These are phyloP conservation scores for Talaromyces trachyspermus DNA, from an alignment of 495 filamentous ascomycete genomes.

Conservation along the genomic window DNA sequence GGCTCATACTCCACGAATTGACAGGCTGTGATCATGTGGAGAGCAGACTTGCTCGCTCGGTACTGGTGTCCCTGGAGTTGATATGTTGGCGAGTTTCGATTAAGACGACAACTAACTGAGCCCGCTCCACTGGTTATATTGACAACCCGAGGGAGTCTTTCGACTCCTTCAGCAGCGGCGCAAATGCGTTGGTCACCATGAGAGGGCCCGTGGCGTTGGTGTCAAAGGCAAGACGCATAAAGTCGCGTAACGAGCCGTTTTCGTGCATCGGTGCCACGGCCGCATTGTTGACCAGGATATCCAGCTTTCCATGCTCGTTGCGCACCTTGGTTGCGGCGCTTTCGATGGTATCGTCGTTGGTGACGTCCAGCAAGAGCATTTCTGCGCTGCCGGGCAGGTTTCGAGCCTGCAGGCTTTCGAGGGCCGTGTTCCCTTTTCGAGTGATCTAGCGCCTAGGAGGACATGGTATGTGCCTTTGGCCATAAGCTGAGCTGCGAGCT, in stretches of 20 bases:
- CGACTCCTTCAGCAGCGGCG: conserved; percentile 23
- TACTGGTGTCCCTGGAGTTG: conserved; percentile 15
- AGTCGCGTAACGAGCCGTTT: conserved; percentile 4
- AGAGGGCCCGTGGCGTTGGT: conserved; percentile 21
- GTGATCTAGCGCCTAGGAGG: conserved; percentile 19
- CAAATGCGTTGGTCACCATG: conserved; percentile 18
- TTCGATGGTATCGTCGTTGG: conserved; percentile 16
- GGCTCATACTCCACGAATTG: conserved; percentile 11
- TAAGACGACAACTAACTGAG: conserved; percentile 19
- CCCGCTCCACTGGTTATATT: conserved; percentile 21
- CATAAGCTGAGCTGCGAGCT: conserved; percentile 18
- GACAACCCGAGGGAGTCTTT: conserved; percentile 19
- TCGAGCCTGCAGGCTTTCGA: conserved; percentile 14
- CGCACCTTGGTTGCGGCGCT: conserved; percentile 25
- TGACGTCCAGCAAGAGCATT: conserved; percentile 24
- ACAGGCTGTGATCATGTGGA: conserved; percentile 25
- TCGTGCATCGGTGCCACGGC: conserved; percentile 14
- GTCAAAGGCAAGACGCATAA: conserved; percentile 14
- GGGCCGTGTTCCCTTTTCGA: conserved; percentile 17
- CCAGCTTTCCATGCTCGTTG: conserved; percentile 30
- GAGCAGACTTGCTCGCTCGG: conserved; percentile 26
- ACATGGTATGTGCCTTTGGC: conserved; percentile 22
- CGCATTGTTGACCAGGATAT: conserved; percentile 44
- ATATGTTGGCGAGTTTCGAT: conserved; percentile 12
- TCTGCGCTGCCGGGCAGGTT: conserved; percentile 14